Percentiles rank a stretch among this genome's conserved stretches.
Conservation (phyloP, 192 early-diverging fungal genomes). For the Backusella macrospora region DNA sequence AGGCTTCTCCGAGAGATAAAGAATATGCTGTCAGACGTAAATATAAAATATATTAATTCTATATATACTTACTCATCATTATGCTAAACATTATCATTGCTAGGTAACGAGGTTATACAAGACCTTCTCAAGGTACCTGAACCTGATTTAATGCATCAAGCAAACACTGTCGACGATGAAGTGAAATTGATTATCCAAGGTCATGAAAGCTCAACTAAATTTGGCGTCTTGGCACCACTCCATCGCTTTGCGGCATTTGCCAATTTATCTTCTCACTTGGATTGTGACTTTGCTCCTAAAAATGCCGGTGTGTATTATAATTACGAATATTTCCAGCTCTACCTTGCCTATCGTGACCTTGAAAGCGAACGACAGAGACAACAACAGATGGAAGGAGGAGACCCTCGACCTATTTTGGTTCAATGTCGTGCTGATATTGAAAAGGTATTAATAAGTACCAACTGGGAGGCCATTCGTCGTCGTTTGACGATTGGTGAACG, state of each 20-base stretch:
- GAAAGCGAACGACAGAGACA: slow-evolving; percentile 27
- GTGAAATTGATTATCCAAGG: slow-evolving; percentile 35
- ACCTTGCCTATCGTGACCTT: slow-evolving; percentile 38
- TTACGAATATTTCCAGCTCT: slow-evolving; percentile 43
- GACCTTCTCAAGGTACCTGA: slow-evolving; percentile 33
- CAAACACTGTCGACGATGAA: slow-evolving; percentile 26
- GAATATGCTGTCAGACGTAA: slow-evolving; percentile 38
- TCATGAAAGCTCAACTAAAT: slow-evolving; percentile 22
- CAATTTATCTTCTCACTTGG: slow-evolving; percentile 36
- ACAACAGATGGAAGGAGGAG: slow-evolving; percentile 8
- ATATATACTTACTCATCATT: not conserved
- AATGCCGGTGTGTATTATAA: slow-evolving; percentile 45
- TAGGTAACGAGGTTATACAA: slow-evolving; percentile 34
- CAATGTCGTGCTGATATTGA: slow-evolving; percentile 42
- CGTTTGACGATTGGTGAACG: slow-evolving; percentile 46
- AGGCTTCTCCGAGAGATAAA: slow-evolving; percentile 30
- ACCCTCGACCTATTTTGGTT: slow-evolving; percentile 27
- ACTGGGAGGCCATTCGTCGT: slow-evolving; percentile 46
- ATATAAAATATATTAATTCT: not conserved
- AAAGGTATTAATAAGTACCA: slow-evolving; percentile 35
- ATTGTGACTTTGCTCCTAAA: slow-evolving; percentile 43
- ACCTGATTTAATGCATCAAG: slow-evolving; percentile 32
- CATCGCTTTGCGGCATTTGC: slow-evolving; percentile 37
- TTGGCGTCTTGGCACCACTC: slow-evolving; percentile 27
- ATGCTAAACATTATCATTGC: slow-evolving; percentile 5